A percentile compares a stretch with the other conserved stretches of the same genome.
phyloP scores from a whole-genome alignment of 257 asterid genomes.

The Plantago major region DNA sequence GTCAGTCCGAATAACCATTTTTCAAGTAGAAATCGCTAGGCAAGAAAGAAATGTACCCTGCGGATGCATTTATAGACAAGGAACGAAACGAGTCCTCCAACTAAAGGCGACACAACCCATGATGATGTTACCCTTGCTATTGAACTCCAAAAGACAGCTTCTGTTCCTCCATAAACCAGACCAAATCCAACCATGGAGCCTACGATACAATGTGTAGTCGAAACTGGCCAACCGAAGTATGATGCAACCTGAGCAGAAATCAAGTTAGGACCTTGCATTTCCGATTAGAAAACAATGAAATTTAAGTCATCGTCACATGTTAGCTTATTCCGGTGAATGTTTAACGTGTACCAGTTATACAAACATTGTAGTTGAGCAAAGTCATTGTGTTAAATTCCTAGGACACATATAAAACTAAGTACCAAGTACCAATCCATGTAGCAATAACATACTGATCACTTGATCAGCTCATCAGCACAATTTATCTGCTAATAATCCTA shows the following conservation, averaged over 20 bases:
- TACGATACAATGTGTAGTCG: constrained; percentile 93
- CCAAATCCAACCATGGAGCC: constrained; percentile 99
- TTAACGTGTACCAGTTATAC: too few relatives aligned
- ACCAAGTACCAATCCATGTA: too few relatives aligned
- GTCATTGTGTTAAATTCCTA: too few relatives aligned
- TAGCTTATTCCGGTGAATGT: too few relatives aligned
- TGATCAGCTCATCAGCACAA: too few relatives aligned
- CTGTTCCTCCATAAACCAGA: constrained; percentile 80
- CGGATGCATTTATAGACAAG: constrained; percentile 91
- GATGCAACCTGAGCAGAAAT: constrained; percentile 70
- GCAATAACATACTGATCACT: too few relatives aligned
- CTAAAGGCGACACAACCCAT: constrained; percentile 83
- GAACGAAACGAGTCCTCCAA: constrained; percentile 82
- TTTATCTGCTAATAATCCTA: too few relatives aligned
- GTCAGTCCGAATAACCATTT: constrained; percentile 26
- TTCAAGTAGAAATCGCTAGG: background rate
- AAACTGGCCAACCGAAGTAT: constrained; percentile 94
- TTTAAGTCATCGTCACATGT: too few relatives aligned
- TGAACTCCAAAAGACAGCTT: constrained; percentile 95
- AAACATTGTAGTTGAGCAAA: too few relatives aligned
- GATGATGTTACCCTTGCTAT: constrained; percentile 82
- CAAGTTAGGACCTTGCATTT: too few relatives aligned
- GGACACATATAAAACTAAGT: too few relatives aligned
- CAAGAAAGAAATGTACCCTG: constrained; percentile 46
- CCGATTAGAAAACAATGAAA: too few relatives aligned